Conservation (phyloP, 352 stramenopile species). For the Elongisporangium undulatum region DNA sequence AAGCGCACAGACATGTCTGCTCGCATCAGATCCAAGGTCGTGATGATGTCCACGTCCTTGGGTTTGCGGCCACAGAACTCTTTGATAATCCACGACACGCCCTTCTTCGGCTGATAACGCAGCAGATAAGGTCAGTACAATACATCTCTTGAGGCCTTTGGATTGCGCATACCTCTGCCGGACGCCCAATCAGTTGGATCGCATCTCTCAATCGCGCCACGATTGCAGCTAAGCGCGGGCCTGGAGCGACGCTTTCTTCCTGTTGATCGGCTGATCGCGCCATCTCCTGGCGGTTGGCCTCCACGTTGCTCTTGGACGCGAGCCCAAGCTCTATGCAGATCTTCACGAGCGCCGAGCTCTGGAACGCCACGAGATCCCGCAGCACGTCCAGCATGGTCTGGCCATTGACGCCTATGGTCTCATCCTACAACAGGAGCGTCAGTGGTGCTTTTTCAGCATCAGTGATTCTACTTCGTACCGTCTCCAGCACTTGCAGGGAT, state of each 20-base stretch:
- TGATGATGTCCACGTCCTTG: slow-evolving; percentile 51
- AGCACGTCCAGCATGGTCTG: slow-evolving; percentile 33
- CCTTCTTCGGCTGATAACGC: slow-evolving; percentile 19
- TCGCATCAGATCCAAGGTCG: slow-evolving; percentile 76
- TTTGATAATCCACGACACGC: slow-evolving; percentile 45
- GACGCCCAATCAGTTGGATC: slow-evolving; percentile 33
- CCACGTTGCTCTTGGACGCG: slow-evolving; percentile 45
- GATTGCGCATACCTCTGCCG: slow-evolving; percentile 17
- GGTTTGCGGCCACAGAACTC: slow-evolving; percentile 44
- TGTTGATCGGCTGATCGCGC: neutral
- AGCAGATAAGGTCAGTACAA: neutral
- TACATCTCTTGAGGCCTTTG: neutral
- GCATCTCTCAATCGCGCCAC: slow-evolving; percentile 1
- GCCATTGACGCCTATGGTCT: slow-evolving; percentile 37
- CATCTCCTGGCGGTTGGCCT: slow-evolving; percentile 28
- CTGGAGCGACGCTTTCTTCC: neutral
- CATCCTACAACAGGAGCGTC: slow-evolving; percentile 9
- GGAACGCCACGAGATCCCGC: slow-evolving; percentile 31
- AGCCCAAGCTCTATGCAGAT: slow-evolving; percentile 36
- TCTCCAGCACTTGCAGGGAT: slow-evolving; percentile 52
- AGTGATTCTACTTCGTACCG: slow-evolving; percentile 11
- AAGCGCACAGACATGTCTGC: slow-evolving; percentile 74
- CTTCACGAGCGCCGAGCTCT: slow-evolving; percentile 23
- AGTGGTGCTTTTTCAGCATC: neutral
- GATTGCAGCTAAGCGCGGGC: neutral